Base-by-base conservation (phyloP, 2,329 filamentous ascomycete genomes). In the Phaeosphaeriaceae sp. region DNA sequence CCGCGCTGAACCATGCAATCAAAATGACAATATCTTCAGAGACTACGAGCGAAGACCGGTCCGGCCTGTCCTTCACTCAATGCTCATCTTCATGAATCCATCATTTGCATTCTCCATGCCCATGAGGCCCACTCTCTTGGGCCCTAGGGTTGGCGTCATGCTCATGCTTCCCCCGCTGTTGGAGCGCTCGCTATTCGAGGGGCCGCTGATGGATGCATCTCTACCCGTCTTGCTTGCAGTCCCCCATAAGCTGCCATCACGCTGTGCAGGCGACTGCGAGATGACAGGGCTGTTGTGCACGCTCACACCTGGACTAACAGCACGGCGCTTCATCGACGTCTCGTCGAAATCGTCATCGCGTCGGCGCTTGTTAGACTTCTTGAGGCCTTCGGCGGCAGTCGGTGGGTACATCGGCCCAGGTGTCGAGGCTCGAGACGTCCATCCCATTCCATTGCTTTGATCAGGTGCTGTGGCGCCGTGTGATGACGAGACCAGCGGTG, bases 81-180 rank as follows among this genome's bases (percentile, higher is more conserved):
- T 97, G 77, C 92, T 97, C 91, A 98, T 95, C 70, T 94, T 93
- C 90, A 97, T 97, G 65, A 97, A 84, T 1, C 93, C 92, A 76
- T 97, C 94, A 74, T 93, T 93, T n/a, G 94, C 94, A 78, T 97
- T 94, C 19, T 88, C 91, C 94, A 98, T 97, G 1, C 94, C 93
- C 78, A 97, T 94, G 67, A 96, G 77, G 61, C 67, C 75, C 84
- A 78, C 66, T 54, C 75, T 72, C 86, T 67, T 84, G 81, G 52
- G 81, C 69, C 66, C 83, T 81, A 67, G 40, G 0, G 71, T 74
- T 2, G 78, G 78, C 3, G 76, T 78, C 68, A 78, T 72, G 57
- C 64, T 73, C 60, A 85, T 83, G 56, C 84, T 85, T 8, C 82
- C 80, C 42, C 78, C 76, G 54, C 81, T 82, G 65, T 80, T 80